Evolutionary conservation across 441 rosid species (phyloP), one percentile per base, ranked within the genome.

Genomic region (Adansonia gregorii): DNA sequence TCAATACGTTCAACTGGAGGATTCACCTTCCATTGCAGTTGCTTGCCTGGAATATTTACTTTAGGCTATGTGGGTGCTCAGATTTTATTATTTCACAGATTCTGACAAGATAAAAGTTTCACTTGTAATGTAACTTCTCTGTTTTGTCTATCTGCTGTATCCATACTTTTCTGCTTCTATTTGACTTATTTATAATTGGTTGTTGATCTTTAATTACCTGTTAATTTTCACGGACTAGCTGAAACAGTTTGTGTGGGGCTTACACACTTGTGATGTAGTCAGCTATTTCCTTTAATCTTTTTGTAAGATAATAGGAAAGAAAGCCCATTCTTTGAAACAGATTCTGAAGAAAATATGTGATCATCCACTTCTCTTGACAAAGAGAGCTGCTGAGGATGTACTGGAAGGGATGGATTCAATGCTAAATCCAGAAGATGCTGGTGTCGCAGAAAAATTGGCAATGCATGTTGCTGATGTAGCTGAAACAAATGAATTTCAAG

Each of bases 301-400:
- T 45, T 8, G 46, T 14, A n/a, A 39, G 46, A n/a, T 65, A 65
- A 52, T 75, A 24, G 71, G 22, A 43, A 8, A 11, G 66, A 4
- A 27, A 27, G 39, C 12, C 4, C 65, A 73, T 79, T 64, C 73
- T 78, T 77, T 86, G 80, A 80, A 80, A 83, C 93, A 95, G 99
- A 96, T 96, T 82, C 85, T 96, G 81, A 96, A 96, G 85, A 96
- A 96, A 89, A 96, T 96, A 83, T 96, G 98, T 81, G 99, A 96
- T 80, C 99, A 96, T 76, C 98, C 98, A 3, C 97, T 96, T 83
- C 91, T 96, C 73, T 89, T 96, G 85, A 96, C 99, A 78, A 93
- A 94, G 88, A 92, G 93, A 83, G 99, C 99, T 76, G 99, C 99
- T 74, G 98, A 95, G 85, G 97, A 95, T 87, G 93, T 95, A 11